These are phyloP conservation scores for Saccharomycopsis fibuligera DNA, from an alignment of 805 yeast genomes.

Conservation along the genomic window DNA sequence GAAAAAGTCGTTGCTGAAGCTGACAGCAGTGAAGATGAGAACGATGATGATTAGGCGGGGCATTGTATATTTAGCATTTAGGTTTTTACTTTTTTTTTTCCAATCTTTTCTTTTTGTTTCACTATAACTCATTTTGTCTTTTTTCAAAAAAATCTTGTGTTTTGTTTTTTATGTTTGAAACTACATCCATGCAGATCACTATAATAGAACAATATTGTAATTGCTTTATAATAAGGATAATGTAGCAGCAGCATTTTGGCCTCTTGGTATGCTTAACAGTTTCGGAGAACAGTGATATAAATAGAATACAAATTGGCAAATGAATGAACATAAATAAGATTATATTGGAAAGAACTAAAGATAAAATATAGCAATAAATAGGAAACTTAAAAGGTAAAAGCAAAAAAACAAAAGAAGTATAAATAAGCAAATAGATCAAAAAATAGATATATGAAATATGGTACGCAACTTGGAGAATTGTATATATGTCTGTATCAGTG, in stretches of 20 bases:
- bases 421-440: too few relatives aligned
- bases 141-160: background rate
- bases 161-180: too few relatives aligned
- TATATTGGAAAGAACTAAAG: too few relatives aligned
- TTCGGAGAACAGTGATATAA: background rate
- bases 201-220: too few relatives aligned
- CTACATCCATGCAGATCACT: background rate
- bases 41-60: conserved; percentile 16
- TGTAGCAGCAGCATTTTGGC: background rate
- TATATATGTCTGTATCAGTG: background rate
- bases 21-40: conserved; percentile 17
- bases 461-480: background rate
- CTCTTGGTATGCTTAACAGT: background rate
- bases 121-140: background rate
- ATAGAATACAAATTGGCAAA: too few relatives aligned
- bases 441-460: too few relatives aligned
- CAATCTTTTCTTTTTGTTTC: background rate
- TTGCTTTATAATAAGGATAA: background rate
- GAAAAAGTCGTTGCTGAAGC: conserved; percentile 17
- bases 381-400: too few relatives aligned
- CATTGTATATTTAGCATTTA: too few relatives aligned
- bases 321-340: background rate
- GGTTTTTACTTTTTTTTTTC: too few relatives aligned
- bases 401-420: too few relatives aligned
- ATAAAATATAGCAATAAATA: too few relatives aligned